Conservation (phyloP, 768 basidiomycete species). For the Cytidiella melzeri region DNA sequence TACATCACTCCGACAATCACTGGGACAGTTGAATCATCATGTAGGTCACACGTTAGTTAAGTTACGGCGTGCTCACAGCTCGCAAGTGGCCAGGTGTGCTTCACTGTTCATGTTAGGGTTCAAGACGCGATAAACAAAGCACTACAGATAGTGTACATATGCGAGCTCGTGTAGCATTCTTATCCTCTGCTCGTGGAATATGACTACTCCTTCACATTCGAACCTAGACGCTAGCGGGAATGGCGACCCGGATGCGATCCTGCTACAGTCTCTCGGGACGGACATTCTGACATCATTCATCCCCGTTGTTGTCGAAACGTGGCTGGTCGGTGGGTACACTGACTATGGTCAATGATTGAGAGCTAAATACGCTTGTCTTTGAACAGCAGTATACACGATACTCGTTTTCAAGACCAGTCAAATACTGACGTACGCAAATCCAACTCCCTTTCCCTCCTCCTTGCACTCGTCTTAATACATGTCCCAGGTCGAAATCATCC, state of each 20-base stretch:
- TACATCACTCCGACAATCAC: no score
- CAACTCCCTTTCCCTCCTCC: background rate
- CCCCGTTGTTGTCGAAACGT: conserved; percentile 9
- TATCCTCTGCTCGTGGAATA: no score
- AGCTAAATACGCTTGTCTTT: background rate
- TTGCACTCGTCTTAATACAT: background rate
- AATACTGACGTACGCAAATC: background rate
- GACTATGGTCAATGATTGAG: background rate
- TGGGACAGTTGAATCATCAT: no score
- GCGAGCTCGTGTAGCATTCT: no score
- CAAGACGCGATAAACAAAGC: no score
- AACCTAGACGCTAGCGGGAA: no score
- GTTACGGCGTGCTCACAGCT: no score
- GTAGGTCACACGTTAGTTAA: no score
- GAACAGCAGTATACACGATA: conserved; percentile 1
- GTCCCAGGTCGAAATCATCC: background rate
- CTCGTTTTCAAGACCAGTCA: background rate
- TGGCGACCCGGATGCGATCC: background rate
- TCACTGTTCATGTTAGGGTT: no score
- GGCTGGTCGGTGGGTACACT: conserved; percentile 2
- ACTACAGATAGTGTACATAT: no score
- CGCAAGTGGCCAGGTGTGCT: no score
- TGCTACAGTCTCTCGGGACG: conserved; percentile 1
- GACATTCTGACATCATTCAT: conserved; percentile 7
- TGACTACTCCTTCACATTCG: no score